Conservation (phyloP, 768 basidiomycete genomes). For the Termitomyces bulborhizus region DNA sequence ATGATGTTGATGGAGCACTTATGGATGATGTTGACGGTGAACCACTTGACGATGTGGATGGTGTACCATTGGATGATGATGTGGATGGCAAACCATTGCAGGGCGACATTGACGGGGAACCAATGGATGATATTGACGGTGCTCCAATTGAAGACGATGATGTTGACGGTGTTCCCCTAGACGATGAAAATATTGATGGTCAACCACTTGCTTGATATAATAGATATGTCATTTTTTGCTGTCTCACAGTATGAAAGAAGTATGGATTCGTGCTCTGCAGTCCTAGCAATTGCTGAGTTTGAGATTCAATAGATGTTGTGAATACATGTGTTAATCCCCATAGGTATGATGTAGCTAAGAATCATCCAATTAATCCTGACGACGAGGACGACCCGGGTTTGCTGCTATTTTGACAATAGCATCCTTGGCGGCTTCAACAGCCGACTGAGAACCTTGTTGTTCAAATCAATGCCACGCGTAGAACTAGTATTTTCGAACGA, state of each 20-base stretch:
- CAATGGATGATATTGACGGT: conserved; percentile 14
- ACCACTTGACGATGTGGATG: conserved; percentile 37
- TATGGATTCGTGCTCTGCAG: neutral
- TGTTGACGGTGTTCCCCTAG: conserved; percentile 15
- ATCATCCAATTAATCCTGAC: conserved; percentile 21
- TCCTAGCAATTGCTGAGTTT: neutral
- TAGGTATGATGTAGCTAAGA: neutral
- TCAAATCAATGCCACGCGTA: conserved; percentile 3
- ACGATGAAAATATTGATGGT: conserved; percentile 7
- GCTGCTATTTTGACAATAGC: conserved; percentile 62
- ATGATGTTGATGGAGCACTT: conserved; percentile 43
- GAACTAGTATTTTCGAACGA: neutral
- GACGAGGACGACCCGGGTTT: conserved; percentile 32
- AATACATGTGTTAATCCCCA: neutral
- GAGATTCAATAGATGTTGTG: conserved; percentile 1
- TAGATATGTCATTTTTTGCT: neutral
- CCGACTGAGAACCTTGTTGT: conserved; percentile 54
- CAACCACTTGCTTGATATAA: neutral
- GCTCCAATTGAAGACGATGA: conserved; percentile 14
- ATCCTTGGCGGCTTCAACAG: conserved; percentile 68
- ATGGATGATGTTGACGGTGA: conserved; percentile 45
- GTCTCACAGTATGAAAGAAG: neutral
- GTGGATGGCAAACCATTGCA: conserved; percentile 42
- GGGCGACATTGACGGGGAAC: conserved; percentile 34
- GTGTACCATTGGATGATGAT: conserved; percentile 32